A percentile compares a stretch with the other conserved stretches of the same genome.
Conservation (phyloP, 2,329 filamentous ascomycete species). For the Cladosporium halotolerans region DNA sequence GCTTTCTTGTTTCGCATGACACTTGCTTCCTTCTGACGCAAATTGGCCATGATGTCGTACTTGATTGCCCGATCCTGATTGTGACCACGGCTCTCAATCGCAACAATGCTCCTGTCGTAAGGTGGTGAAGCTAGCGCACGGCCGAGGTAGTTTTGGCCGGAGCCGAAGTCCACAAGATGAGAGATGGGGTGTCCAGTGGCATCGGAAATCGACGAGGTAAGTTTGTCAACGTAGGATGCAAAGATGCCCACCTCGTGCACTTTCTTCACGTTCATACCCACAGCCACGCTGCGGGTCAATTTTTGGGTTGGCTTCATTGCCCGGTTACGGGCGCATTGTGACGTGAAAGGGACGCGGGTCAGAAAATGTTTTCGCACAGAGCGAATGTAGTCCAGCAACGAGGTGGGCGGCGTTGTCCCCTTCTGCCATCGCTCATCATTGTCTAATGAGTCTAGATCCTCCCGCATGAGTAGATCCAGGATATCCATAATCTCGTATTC, state of each 20-base stretch:
- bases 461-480: conserved; percentile 72
- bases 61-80: conserved; percentile 81
- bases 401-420: conserved; percentile 43
- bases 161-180: conserved; percentile 92
- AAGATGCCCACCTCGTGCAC: conserved; percentile 89
- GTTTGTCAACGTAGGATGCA: conserved; percentile 70
- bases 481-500: conserved; percentile 65
- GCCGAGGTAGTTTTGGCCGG: conserved; percentile 92
- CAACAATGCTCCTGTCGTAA: conserved; percentile 80
- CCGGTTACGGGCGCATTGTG: conserved; percentile 26
- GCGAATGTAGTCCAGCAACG: conserved; percentile 65
- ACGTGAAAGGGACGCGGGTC: conserved; percentile 49
- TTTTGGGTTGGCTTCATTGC: conserved; percentile 39
- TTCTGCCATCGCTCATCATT: conserved; percentile 35
- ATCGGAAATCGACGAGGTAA: conserved; percentile 50
- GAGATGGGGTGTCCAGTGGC: conserved; percentile 53
- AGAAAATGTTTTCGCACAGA: conserved; percentile 60
- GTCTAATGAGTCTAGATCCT: conserved; percentile 54
- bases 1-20: conserved; percentile 79
- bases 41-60: conserved; percentile 74
- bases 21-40: conserved; percentile 63
- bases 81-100: conserved; percentile 78
- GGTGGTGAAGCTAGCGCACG: conserved; percentile 77
- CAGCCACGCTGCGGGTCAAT: conserved; percentile 64
- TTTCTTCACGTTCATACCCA: conserved; percentile 96